phyloP scores from a whole-genome alignment of 2,329 filamentous ascomycete species.

The Hypoxylon sp. region DNA sequence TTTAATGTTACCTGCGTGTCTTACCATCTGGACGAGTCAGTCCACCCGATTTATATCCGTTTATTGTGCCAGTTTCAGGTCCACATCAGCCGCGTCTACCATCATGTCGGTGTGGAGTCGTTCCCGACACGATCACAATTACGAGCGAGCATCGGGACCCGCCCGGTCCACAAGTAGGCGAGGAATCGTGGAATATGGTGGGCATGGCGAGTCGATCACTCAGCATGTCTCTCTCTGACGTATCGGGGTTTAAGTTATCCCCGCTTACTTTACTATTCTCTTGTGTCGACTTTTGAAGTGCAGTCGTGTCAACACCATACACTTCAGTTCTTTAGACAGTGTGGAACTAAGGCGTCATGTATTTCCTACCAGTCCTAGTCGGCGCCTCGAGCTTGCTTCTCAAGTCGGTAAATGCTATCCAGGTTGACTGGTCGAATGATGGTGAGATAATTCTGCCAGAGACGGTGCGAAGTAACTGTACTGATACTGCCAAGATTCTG shows the following conservation, averaged over 20 bases:
- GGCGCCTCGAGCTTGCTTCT: slow-evolving; percentile 37
- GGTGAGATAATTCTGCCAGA: slow-evolving; percentile 27
- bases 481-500: slow-evolving; percentile 37
- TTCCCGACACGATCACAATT: slow-evolving; percentile 17
- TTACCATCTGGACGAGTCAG: slow-evolving; percentile 6
- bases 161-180: slow-evolving; percentile 28
- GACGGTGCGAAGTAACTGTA: not conserved
- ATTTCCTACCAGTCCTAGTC: slow-evolving; percentile 25
- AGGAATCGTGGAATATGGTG: slow-evolving; percentile 23
- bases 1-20: slow-evolving; percentile 10
- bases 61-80: slow-evolving; percentile 17
- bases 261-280: slow-evolving; percentile 26
- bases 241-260: slow-evolving; percentile 26
- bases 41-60: slow-evolving; percentile 20
- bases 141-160: slow-evolving; percentile 25
- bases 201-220: slow-evolving; percentile 31
- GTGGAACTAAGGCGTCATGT: slow-evolving; percentile 28
- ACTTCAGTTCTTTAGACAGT: slow-evolving; percentile 13
- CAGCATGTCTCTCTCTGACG: slow-evolving; percentile 7
- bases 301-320: slow-evolving; percentile 1
- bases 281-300: slow-evolving; percentile 16
- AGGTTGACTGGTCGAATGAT: slow-evolving; percentile 41
- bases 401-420: slow-evolving; percentile 31
- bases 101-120: slow-evolving; percentile 22
- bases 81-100: slow-evolving; percentile 23